A percentile compares a stretch with the other conserved stretches of the same genome.
Evolutionary conservation across 2,329 filamentous ascomycete genomes (phyloP).

Genomic region (Penicillium psychrosexuale): DNA sequence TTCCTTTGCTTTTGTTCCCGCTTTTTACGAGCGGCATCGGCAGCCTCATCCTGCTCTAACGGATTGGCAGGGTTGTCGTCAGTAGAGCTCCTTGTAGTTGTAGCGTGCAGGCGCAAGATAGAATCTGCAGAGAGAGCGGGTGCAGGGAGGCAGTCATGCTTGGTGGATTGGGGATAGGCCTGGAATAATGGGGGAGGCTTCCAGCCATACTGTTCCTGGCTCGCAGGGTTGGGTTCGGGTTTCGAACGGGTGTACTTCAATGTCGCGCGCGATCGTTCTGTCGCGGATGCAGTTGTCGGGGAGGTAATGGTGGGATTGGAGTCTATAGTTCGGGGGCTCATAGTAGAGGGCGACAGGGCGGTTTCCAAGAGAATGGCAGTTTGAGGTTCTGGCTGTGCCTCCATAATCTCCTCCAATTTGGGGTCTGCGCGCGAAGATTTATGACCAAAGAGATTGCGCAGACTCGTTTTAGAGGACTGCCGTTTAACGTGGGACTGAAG

Average conservation of each 20-base stretch:
- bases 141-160: conserved; percentile 67
- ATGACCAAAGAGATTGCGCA: conserved; percentile 38
- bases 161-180: conserved; percentile 79
- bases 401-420: conserved; percentile 35
- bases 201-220: conserved; percentile 47
- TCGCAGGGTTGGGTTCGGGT: conserved; percentile 24
- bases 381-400: conserved; percentile 24
- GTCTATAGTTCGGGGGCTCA: conserved; percentile 27
- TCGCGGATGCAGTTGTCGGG: conserved; percentile 25
- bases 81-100: conserved; percentile 21
- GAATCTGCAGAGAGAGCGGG: conserved; percentile 66
- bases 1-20: conserved; percentile 36
- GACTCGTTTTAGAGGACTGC: conserved; percentile 37
- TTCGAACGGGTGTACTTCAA: conserved; percentile 23
- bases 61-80: conserved; percentile 16
- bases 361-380: conserved; percentile 14
- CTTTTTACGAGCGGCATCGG: conserved; percentile 28
- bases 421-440: conserved; percentile 32
- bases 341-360: conserved; percentile 26
- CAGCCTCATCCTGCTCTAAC: conserved; percentile 17
- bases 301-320: conserved; percentile 28
- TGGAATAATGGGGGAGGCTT: conserved; percentile 77
- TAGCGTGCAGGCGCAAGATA: conserved; percentile 57
- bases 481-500: conserved; percentile 33
- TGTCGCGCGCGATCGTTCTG: conserved; percentile 17